A percentile compares a stretch with the other conserved stretches of the same genome.
phyloP scores from a whole-genome alignment of 768 basidiomycete species.

The Xanthoconium stramineum region DNA sequence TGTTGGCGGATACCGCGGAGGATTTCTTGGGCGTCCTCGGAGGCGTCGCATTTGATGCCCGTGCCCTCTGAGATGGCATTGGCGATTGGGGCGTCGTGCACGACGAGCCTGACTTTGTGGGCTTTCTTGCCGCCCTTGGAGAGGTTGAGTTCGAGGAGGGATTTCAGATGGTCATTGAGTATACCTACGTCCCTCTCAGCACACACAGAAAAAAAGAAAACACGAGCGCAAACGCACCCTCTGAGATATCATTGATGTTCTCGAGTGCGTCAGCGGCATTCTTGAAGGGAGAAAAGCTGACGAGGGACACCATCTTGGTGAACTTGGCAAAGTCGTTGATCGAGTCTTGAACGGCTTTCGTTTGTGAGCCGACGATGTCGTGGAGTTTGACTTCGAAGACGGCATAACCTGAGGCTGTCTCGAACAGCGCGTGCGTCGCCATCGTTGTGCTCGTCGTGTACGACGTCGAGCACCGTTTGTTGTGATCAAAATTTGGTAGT shows the following conservation, averaged over 20 bases:
- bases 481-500: conserved; percentile 22
- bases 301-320: conserved; percentile 84
- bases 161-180: conserved; percentile 77
- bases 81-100: conserved; percentile 73
- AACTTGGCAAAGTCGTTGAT: conserved; percentile 87
- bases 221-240: conserved; percentile 54
- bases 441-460: conserved; percentile 39
- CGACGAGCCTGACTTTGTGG: conserved; percentile 68
- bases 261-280: conserved; percentile 91
- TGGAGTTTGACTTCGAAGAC: conserved; percentile 83
- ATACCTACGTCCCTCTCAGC: conserved; percentile 51
- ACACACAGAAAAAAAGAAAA: neutral
- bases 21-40: conserved; percentile 77
- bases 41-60: conserved; percentile 73
- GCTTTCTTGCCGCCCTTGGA: conserved; percentile 66
- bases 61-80: conserved; percentile 73
- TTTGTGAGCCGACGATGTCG: conserved; percentile 84
- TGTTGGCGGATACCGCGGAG: conserved; percentile 92
- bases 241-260: conserved; percentile 94
- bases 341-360: conserved; percentile 77
- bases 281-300: conserved; percentile 93
- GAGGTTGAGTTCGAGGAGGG: conserved; percentile 85
- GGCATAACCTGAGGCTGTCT: conserved; percentile 92
- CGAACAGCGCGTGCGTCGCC: conserved; percentile 88
- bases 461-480: conserved; percentile 27